phyloP scores from a whole-genome alignment of 768 basidiomycete genomes.

The Hypholoma fasciculare region DNA sequence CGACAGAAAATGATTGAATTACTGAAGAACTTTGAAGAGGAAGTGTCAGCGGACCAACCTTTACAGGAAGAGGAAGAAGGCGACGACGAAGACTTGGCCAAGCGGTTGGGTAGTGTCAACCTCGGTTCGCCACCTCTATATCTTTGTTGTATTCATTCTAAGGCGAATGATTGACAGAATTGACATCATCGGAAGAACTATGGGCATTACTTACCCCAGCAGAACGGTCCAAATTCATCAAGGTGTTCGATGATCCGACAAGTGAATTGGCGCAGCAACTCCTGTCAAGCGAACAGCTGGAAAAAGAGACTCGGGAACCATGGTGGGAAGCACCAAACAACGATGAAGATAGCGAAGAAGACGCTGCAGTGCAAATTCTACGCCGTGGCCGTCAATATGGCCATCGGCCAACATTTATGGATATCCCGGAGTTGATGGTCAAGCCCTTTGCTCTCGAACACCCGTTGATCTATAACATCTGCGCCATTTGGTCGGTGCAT shows the following conservation, averaged over 20 bases:
- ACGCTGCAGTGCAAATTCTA: neutral
- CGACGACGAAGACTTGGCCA: slow-evolving; percentile 42
- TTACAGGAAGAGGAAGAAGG: slow-evolving; percentile 25
- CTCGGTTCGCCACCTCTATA: slow-evolving; percentile 46
- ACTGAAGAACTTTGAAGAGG: slow-evolving; percentile 72
- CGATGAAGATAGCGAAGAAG: slow-evolving; percentile 11
- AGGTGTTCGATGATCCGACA: slow-evolving; percentile 59
- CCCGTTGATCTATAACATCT: slow-evolving; percentile 67
- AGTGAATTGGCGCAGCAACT: slow-evolving; percentile 61
- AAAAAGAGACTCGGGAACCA: slow-evolving; percentile 49
- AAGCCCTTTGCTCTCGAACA: slow-evolving; percentile 35
- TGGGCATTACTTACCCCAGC: slow-evolving; percentile 62
- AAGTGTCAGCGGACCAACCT: slow-evolving; percentile 34
- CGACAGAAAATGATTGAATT: slow-evolving; percentile 66
- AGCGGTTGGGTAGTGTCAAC: slow-evolving; percentile 56
- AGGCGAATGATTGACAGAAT: slow-evolving; percentile 36
- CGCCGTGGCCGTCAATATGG: slow-evolving; percentile 27
- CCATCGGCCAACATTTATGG: slow-evolving; percentile 41
- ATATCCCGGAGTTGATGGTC: slow-evolving; percentile 45
- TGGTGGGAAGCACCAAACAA: slow-evolving; percentile 65
- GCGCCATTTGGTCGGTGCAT: slow-evolving; percentile 60
- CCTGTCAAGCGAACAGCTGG: slow-evolving; percentile 56
- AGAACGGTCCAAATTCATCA: slow-evolving; percentile 62
- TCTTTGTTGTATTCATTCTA: neutral
- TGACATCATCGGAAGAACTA: slow-evolving; percentile 53